phyloP scores from a whole-genome alignment of 257 asterid genomes.

The Rhazya stricta region DNA sequence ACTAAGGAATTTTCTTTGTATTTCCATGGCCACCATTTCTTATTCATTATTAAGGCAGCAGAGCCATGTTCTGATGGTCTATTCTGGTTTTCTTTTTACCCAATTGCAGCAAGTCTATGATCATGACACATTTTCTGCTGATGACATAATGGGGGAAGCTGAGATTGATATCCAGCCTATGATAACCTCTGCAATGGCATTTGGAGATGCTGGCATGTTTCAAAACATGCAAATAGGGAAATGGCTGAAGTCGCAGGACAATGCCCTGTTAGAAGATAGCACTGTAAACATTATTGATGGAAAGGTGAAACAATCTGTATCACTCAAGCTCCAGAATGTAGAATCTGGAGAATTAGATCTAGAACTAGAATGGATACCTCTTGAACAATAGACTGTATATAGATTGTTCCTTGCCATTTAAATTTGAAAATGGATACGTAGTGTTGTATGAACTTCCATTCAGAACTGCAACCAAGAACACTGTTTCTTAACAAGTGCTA shows the following conservation, averaged over 20 bases:
- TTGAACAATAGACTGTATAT: constrained; percentile 47
- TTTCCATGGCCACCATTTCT: too few relatives aligned
- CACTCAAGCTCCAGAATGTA: constrained; percentile 81
- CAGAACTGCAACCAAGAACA: neutral
- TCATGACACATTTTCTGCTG: constrained; percentile 87
- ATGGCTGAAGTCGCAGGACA: constrained; percentile 83
- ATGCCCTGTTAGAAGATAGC: constrained; percentile 78
- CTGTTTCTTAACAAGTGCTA: too few relatives aligned
- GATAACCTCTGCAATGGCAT: constrained; percentile 90
- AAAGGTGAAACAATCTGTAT: constrained; percentile 66
- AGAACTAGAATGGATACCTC: constrained; percentile 95
- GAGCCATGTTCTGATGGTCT: neutral
- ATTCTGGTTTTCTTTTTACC: neutral
- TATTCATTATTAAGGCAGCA: neutral
- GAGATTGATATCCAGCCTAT: constrained; percentile 90
- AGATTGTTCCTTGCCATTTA: neutral
- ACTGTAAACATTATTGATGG: constrained; percentile 87
- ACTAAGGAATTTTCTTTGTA: neutral
- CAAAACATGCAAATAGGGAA: constrained; percentile 92
- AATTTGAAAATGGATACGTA: neutral
- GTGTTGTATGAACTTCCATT: neutral
- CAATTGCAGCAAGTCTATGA: constrained; percentile 72
- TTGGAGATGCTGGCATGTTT: constrained; percentile 73
- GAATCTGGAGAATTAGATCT: constrained; percentile 86
- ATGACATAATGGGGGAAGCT: constrained; percentile 95